phyloP scores from a whole-genome alignment of 345 rosid genomes.

The Chamaenerion angustifolium region DNA sequence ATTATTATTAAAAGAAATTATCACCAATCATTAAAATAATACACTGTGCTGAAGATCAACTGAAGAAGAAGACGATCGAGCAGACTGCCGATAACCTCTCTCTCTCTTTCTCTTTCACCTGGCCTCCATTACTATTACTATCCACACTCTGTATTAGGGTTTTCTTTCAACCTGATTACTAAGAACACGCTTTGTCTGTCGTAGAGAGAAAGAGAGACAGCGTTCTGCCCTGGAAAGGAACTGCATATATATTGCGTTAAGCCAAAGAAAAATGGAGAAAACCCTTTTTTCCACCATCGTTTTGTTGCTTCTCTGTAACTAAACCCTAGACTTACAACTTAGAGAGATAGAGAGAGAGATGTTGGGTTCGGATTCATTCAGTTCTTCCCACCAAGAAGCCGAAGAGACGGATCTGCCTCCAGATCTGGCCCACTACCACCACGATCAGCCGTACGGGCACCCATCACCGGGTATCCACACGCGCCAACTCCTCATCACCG shows the following conservation, averaged over 20 bases:
- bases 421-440: constrained; percentile 10
- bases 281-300: background rate
- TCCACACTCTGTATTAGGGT: too few relatives aligned
- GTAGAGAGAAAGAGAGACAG: too few relatives aligned
- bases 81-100: too few relatives aligned
- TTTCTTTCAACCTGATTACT: too few relatives aligned
- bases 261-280: background rate
- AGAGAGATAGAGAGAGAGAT: constrained; percentile 1
- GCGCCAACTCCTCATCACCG: constrained; percentile 56
- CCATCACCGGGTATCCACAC: constrained; percentile 31
- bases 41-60: too few relatives aligned
- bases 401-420: constrained; percentile 1
- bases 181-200: background rate
- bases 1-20: too few relatives aligned
- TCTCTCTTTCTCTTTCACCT: too few relatives aligned
- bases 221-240: too few relatives aligned
- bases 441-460: constrained; percentile 8
- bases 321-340: background rate
- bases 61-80: too few relatives aligned
- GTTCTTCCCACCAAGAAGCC: constrained; percentile 4
- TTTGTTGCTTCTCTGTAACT: background rate
- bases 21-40: too few relatives aligned
- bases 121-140: too few relatives aligned
- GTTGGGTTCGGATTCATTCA: constrained; percentile 8
- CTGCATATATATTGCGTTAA: constrained; percentile 2